phyloP scores from a whole-genome alignment of 1,284 basidiomycete species.

The Puccinia hordei region DNA sequence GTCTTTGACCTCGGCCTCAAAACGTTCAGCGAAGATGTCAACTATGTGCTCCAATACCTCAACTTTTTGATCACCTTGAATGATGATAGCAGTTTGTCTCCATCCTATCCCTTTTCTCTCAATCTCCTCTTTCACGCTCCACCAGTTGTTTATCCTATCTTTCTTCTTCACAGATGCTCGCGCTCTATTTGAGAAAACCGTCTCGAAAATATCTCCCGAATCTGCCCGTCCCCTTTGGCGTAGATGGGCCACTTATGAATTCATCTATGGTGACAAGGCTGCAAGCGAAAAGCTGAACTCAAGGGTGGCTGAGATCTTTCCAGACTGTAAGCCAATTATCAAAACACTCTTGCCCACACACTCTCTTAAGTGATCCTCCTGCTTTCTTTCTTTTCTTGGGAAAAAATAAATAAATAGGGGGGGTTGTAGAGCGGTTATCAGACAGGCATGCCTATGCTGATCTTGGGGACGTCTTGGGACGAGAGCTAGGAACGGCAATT shows the following conservation, averaged over 20 bases:
- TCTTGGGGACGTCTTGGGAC: slow-evolving; percentile 35
- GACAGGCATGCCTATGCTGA: slow-evolving; percentile 46
- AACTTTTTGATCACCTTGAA: slow-evolving; percentile 91
- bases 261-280: slow-evolving; percentile 89
- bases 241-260: slow-evolving; percentile 91
- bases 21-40: slow-evolving; percentile 76
- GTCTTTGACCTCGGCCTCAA: slow-evolving; percentile 96
- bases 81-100: slow-evolving; percentile 81
- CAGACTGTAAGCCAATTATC: slow-evolving; percentile 66
- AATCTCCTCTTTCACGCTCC: neutral
- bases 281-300: slow-evolving; percentile 85
- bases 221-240: slow-evolving; percentile 87
- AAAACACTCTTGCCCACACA: neutral
- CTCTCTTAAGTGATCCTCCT: neutral
- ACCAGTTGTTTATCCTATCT: neutral
- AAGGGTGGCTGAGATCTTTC: slow-evolving; percentile 82
- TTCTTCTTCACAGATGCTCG: slow-evolving; percentile 73
- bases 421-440: slow-evolving; percentile 38
- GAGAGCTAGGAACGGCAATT: slow-evolving; percentile 48
- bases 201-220: slow-evolving; percentile 73
- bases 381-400: neutral
- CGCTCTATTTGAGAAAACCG: slow-evolving; percentile 87
- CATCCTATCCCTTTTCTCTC: neutral
- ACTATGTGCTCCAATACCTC: slow-evolving; percentile 85
- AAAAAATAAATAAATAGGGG: slow-evolving; percentile 20